Evolutionary conservation across 1,139 yeast genomes (phyloP).

Genomic region (Pichia sp.): DNA sequence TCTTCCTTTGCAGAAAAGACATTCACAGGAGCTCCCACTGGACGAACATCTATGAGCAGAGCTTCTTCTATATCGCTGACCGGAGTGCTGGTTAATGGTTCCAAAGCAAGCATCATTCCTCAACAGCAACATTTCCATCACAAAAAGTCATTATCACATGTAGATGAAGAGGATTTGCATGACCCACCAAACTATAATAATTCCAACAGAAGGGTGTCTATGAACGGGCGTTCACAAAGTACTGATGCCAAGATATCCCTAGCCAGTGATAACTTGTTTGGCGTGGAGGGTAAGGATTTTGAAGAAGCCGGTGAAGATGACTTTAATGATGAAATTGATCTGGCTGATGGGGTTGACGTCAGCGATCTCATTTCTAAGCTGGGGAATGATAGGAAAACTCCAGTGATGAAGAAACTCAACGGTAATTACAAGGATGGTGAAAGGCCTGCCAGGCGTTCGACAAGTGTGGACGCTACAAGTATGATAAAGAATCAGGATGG

Average conservation of each 20-base stretch:
- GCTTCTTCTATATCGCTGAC: constrained; percentile 12
- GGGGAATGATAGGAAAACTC: background rate
- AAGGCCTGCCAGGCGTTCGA: background rate
- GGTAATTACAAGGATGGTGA: background rate
- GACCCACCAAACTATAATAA: background rate
- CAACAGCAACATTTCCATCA: constrained; percentile 16
- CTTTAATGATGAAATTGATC: constrained; percentile 4
- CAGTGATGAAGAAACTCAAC: background rate
- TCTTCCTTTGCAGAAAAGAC: background rate
- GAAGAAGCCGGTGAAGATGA: background rate
- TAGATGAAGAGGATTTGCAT: background rate
- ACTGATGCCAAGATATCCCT: background rate
- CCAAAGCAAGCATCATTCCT: constrained; percentile 8
- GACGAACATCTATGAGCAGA: constrained; percentile 9
- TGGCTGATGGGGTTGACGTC: constrained; percentile 1
- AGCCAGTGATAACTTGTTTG: background rate
- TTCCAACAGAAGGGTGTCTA: background rate
- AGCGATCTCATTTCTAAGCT: background rate
- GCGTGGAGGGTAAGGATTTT: background rate
- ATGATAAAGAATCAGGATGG: background rate
- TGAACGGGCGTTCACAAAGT: background rate
- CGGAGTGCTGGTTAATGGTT: background rate
- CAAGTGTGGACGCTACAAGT: constrained; percentile 10
- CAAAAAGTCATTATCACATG: constrained; percentile 2
- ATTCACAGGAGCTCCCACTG: background rate